These are phyloP conservation scores for Ophiostoma sp. DNA, from an alignment of 2,329 filamentous ascomycete genomes.

Conservation along the genomic window DNA sequence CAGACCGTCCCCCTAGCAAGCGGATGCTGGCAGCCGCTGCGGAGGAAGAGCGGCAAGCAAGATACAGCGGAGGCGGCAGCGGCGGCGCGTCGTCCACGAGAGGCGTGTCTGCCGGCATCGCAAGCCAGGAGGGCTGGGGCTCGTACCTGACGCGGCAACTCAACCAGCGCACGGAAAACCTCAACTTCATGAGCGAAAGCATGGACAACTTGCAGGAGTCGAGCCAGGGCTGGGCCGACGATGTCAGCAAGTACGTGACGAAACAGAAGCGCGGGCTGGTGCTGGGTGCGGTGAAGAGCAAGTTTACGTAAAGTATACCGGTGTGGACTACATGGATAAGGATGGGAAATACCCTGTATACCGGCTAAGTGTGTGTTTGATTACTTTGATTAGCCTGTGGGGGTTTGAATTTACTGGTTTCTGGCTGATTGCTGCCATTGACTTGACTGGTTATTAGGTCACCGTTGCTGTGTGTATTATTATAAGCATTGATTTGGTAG, in stretches of 20 bases:
- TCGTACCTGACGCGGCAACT: conserved; percentile 82
- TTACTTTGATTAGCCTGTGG: background rate
- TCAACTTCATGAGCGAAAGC: conserved; percentile 74
- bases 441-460: no score
- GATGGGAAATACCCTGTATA: background rate
- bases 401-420: no score
- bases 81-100: conserved; percentile 27
- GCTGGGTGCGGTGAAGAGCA: conserved; percentile 61
- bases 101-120: conserved; percentile 22
- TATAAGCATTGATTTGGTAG: background rate
- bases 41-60: conserved; percentile 62
- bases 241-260: conserved; percentile 79
- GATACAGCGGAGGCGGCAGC: conserved; percentile 37
- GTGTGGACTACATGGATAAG: background rate
- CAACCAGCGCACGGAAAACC: conserved; percentile 82
- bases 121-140: conserved; percentile 58
- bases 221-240: conserved; percentile 77
- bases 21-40: conserved; percentile 77
- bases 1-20: conserved; percentile 81
- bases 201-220: conserved; percentile 79
- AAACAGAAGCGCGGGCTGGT: conserved; percentile 84
- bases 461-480: no score
- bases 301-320: conserved; percentile 39
- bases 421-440: no score
- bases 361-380: background rate